Evolutionary conservation across 2,329 filamentous ascomycete species (phyloP).

Genomic region (Penicillium aurantiogriseum): DNA sequence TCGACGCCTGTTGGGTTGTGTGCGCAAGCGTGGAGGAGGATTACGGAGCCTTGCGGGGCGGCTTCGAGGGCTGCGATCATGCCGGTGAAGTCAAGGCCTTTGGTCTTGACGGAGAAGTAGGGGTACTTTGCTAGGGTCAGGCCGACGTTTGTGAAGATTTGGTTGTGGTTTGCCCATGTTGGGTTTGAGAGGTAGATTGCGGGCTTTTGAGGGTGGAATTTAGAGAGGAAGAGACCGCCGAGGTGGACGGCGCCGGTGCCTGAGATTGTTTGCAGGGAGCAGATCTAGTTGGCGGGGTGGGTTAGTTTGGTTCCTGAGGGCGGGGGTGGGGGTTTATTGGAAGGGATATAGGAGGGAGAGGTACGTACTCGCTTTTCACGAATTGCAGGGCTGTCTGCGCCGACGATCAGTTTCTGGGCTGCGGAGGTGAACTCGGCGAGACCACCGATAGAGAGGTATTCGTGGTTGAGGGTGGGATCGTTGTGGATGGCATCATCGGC

Average conservation of each 20-base stretch:
- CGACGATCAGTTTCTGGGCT: conserved; percentile 86
- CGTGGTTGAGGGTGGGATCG: conserved; percentile 91
- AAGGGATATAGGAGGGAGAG: neutral
- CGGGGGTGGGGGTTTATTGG: neutral
- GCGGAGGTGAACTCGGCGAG: conserved; percentile 81
- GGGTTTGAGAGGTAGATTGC: conserved; percentile 89
- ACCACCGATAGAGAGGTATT: conserved; percentile 96
- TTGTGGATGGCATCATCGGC: conserved; percentile 85
- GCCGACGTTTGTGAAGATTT: conserved; percentile 92
- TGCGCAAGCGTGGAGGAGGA: conserved; percentile 91
- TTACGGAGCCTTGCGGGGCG: conserved; percentile 76
- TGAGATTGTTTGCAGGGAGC: conserved; percentile 90
- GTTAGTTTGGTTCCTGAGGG: neutral
- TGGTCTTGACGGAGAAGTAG: conserved; percentile 87
- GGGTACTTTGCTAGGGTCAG: conserved; percentile 79
- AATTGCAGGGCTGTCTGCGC: conserved; percentile 74
- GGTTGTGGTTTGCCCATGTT: conserved; percentile 98
- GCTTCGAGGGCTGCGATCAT: conserved; percentile 70
- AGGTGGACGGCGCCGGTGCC: conserved; percentile 94
- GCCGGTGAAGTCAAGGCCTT: conserved; percentile 87
- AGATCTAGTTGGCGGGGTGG: conserved; percentile 45
- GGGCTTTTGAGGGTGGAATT: conserved; percentile 73
- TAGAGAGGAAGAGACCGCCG: conserved; percentile 87
- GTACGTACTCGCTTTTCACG: conserved; percentile 69
- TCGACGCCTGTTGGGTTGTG: conserved; percentile 99